Evolutionary conservation across 331 rosid species (phyloP), one percentile per base, ranked within the genome.

Genomic region (Cydonia oblonga): DNA sequence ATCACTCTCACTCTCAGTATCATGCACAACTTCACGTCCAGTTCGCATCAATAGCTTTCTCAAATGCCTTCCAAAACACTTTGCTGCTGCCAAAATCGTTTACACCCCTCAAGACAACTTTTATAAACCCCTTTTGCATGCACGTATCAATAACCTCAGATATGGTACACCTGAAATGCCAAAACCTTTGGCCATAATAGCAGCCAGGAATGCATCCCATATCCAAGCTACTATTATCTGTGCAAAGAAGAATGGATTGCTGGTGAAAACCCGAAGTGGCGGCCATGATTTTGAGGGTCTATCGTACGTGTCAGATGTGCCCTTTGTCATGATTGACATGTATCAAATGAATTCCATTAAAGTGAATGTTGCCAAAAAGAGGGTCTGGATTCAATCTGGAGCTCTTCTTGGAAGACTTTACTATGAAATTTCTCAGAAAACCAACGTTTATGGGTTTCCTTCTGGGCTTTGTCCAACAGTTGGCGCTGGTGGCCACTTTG

Each of bases 101-200:
- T 57, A 57, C 62, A 57, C 62, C 62, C 28, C 29, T 22, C 28
- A 57, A 57, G 24, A 57, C 24, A 23, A 9, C 18, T n/a, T 8
- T 7, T n/a, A 18, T 53, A 9, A 53, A 59, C 76, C 86, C 2
- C 70, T 85, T 24, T 86, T 90, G n/a, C 20, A 70, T 44, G 80
- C 84, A 64, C 88, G 78, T 78, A 70, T 74, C 68, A 35, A 92
- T 40, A 90, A 90, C 60, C 70, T 83, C 24, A 78, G 88, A 57
- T 57, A 46, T 88, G 79, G 87, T 87, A 78, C 84, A 71, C 87
- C 28, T 57, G 29, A 85, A 2, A 78, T 84, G 13, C 81, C 66
- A 12, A 90, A 86, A 26, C 96, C 96, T n/a, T 54, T 75, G 9
- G 73, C 88, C 71, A 84, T 90, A 16, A 65, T 88, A 33, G 88